Conservation (phyloP, 2,329 filamentous ascomycete genomes). For the Epichloe typhina region DNA sequence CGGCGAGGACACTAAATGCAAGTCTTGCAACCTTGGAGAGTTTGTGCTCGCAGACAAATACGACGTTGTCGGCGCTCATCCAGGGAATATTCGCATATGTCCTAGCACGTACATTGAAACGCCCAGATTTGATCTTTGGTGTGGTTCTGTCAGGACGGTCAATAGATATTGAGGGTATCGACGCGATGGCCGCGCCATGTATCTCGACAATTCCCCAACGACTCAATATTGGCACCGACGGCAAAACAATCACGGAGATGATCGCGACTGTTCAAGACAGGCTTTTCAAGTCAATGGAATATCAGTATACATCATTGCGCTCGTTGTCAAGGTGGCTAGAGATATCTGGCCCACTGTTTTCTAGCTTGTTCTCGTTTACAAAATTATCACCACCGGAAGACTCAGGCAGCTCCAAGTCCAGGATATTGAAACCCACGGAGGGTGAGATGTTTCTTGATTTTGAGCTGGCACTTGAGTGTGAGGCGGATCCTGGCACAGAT, state of each 20-base stretch:
- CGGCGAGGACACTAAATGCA: background rate
- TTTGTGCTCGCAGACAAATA: background rate
- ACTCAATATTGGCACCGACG: conserved; percentile 12
- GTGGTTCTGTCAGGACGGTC: conserved; percentile 6
- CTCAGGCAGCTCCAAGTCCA: background rate
- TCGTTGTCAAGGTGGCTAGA: background rate
- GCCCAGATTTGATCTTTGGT: conserved; percentile 4
- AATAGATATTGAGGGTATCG: conserved; percentile 13
- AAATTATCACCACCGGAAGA: background rate
- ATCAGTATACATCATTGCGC: background rate
- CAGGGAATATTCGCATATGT: conserved; percentile 21
- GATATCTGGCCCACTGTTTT: background rate
- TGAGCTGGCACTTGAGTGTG: background rate
- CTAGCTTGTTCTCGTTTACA: background rate
- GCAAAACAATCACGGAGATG: background rate
- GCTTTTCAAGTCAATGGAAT: background rate
- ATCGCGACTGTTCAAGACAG: background rate
- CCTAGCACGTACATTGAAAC: conserved; percentile 15
- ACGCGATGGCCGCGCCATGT: conserved; percentile 20
- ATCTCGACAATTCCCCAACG: conserved; percentile 23
- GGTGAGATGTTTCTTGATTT: background rate
- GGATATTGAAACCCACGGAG: background rate
- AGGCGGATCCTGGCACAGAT: background rate
- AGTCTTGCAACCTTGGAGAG: background rate
- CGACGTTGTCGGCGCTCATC: conserved; percentile 18